phyloP scores from a whole-genome alignment of 1,284 basidiomycete genomes.

The Fomitiporia mediterranea region DNA sequence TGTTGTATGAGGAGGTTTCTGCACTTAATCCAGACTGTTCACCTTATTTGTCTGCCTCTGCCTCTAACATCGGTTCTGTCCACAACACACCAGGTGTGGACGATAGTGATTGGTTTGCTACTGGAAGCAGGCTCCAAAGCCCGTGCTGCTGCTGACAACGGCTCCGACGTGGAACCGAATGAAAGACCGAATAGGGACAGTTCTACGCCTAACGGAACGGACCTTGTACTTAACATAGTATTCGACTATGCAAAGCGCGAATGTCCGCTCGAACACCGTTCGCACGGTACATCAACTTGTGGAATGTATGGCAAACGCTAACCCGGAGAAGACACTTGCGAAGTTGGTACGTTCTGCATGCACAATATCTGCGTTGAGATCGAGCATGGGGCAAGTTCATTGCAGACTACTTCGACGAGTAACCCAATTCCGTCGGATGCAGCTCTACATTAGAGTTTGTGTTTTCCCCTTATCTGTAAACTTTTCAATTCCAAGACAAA shows the following conservation, averaged over 20 bases:
- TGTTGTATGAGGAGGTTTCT: no score
- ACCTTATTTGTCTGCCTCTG: no score
- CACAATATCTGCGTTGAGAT: constrained; percentile 73
- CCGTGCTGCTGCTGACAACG: no score
- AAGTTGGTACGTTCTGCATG: constrained; percentile 72
- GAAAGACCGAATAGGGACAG: no score
- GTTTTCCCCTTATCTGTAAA: neutral
- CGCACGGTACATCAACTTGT: constrained; percentile 85
- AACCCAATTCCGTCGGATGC: constrained; percentile 77
- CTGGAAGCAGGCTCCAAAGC: no score
- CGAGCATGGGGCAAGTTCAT: constrained; percentile 81
- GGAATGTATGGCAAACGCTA: constrained; percentile 79
- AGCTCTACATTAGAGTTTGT: constrained; percentile 83
- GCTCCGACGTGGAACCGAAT: no score
- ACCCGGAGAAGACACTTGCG: constrained; percentile 71
- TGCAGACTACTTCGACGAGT: constrained; percentile 74
- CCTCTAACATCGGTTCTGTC: no score
- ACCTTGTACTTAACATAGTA: constrained; percentile 79
- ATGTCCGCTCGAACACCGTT: constrained; percentile 80
- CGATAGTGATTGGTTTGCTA: no score
- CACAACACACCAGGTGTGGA: no score
- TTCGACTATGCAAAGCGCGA: constrained; percentile 73
- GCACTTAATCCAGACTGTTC: no score
- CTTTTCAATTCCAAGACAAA: constrained; percentile 9
- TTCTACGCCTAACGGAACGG: no score